Percentiles rank a stretch among this genome's conserved stretches.
These are phyloP conservation scores for Aspergillus incahuasiensis DNA, from an alignment of 495 filamentous ascomycete genomes.

Conservation along the genomic window DNA sequence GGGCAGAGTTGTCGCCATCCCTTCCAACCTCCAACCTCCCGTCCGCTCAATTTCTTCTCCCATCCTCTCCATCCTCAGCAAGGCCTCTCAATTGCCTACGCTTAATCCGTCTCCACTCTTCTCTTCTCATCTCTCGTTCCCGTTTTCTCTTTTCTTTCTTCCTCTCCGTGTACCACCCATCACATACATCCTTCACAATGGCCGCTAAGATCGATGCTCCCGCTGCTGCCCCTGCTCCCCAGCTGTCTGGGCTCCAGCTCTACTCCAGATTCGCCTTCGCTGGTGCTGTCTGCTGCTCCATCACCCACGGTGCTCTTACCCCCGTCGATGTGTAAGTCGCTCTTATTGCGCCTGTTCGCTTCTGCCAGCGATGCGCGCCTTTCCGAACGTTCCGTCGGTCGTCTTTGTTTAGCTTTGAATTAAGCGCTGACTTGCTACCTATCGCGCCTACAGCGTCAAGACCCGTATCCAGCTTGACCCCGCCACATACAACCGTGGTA, in stretches of 20 bases:
- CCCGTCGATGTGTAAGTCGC: constrained; percentile 92
- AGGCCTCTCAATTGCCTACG: constrained; percentile 24
- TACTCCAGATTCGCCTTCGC: constrained; percentile 88
- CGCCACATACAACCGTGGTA: constrained; percentile 80
- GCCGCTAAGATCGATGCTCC: constrained; percentile 39
- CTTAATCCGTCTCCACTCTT: constrained; percentile 13
- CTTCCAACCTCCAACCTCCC: constrained; percentile 29
- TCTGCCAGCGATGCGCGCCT: constrained; percentile 5
- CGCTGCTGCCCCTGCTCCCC: constrained; percentile 35
- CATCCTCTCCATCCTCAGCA: constrained; percentile 18
- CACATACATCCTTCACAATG: constrained; percentile 31
- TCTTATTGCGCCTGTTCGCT: background rate
- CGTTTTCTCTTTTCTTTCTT: constrained; percentile 13
- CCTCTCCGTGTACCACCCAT: constrained; percentile 9
- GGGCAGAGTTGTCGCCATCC: constrained; percentile 24
- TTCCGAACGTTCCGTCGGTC: constrained; percentile 7
- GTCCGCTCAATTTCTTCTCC: constrained; percentile 25
- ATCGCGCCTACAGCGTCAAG: constrained; percentile 68
- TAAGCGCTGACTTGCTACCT: constrained; percentile 22
- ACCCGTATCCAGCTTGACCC: constrained; percentile 93
- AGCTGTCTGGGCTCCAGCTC: constrained; percentile 50
- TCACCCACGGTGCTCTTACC: constrained; percentile 89
- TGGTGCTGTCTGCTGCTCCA: constrained; percentile 87
- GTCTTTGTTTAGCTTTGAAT: constrained; percentile 7
- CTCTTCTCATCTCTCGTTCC: constrained; percentile 17